Base-by-base conservation (phyloP, 2,329 filamentous ascomycete genomes). In the Trichoderma harzianum region DNA sequence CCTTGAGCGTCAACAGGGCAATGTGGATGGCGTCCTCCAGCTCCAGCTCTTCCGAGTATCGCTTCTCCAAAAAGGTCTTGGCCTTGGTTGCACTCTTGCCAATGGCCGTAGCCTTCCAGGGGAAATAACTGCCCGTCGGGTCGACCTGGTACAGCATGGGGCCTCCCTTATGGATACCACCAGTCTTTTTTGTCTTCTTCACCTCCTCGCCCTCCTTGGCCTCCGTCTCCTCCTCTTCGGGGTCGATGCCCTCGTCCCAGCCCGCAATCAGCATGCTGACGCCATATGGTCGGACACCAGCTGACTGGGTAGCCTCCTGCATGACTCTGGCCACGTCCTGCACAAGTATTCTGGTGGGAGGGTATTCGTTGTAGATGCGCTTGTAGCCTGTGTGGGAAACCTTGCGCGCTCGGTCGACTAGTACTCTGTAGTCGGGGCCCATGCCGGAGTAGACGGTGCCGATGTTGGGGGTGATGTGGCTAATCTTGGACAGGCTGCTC, bases 361-460 rank as follows among this genome's bases (percentile, higher is more conserved):
- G 96, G 86, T 99, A 99, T 86, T 99, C 96, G 85, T 99, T 99
- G 88, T 99, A 99, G 86, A 99, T 95, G 83, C 96, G 94, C 90
- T 99, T 99, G 91, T 99, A 99, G 83, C 91, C 92, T 62, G 96
- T 97, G 86, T 99, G 96, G 71, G 95, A 97, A 76, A 98, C 96
- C 85, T 98, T 99, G 81, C 96, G 94, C 77, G 96, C 96, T 84
- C 95, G 95, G 87, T 99, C 96, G 78, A 98, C 96, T 69, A 99
- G 89, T 72, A 99, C 94, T 83, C 96, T 91, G 86, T 98, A 99
- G 84, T 99, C 96, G 73, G 96, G 96, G 34, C 96, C 95, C 96
- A 99, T 99, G 81, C 96, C 96, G 67, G 94, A 95, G 86, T 99
- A 99, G 79, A 99, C 96, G 93, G 98, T 98, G 82, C 96, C 96